Evolutionary conservation across 2,329 filamentous ascomycete species (phyloP).

Genomic region (Colletotrichum incanum): DNA sequence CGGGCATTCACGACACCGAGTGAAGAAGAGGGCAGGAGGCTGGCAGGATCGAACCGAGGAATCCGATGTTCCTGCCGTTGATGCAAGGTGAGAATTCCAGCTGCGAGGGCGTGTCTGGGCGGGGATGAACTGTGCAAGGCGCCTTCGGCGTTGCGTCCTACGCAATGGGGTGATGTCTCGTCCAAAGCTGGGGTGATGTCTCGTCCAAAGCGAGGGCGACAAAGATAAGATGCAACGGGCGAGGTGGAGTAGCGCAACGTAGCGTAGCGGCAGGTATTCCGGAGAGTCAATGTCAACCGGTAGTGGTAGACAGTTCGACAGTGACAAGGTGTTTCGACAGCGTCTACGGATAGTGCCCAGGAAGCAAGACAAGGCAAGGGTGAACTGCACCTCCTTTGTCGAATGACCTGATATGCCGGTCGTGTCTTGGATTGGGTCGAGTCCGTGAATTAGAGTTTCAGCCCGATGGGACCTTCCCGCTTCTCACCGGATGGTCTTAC

Average conservation of each 20-base stretch:
- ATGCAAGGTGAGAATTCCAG: background rate
- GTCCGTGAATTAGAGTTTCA: constrained; percentile 40
- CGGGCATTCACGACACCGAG: background rate
- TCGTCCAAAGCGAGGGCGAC: background rate
- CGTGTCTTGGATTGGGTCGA: constrained; percentile 30
- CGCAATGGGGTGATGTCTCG: background rate
- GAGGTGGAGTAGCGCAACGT: no score
- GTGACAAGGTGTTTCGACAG: no score
- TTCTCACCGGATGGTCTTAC: constrained; percentile 23
- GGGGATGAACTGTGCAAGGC: background rate
- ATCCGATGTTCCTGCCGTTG: constrained; percentile 7
- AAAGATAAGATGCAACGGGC: background rate
- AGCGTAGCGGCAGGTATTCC: background rate
- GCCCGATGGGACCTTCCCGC: constrained; percentile 39
- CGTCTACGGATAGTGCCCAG: constrained; percentile 2
- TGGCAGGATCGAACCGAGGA: background rate
- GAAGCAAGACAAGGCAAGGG: constrained; percentile 35
- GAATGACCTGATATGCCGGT: constrained; percentile 36
- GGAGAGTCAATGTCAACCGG: background rate
- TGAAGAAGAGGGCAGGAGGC: background rate
- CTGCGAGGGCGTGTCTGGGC: background rate
- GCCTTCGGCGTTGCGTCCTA: background rate
- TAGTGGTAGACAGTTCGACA: background rate
- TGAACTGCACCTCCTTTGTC: constrained; percentile 19
- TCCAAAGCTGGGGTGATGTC: no score